A percentile compares a stretch with the other conserved stretches of the same genome.
Evolutionary conservation across 2,329 filamentous ascomycete species (phyloP).

Genomic region (Trichothecium sympodiale): DNA sequence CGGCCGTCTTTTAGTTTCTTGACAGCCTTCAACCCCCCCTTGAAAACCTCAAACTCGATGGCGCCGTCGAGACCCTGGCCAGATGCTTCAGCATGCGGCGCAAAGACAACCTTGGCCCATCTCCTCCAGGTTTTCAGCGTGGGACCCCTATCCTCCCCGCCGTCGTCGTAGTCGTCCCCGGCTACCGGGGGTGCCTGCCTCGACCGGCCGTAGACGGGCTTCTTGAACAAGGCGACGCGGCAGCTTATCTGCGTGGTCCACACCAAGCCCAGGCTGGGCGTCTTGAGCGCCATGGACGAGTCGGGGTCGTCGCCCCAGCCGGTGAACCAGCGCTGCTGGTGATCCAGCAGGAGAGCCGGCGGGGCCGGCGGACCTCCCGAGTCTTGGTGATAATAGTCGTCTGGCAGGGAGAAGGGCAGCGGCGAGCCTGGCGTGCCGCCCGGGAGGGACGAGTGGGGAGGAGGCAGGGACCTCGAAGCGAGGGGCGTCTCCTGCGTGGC

Average conservation of each 20-base stretch:
- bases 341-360: conserved; percentile 60
- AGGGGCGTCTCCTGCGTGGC: conserved; percentile 36
- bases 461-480: conserved; percentile 28
- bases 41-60: conserved; percentile 65
- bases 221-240: conserved; percentile 70
- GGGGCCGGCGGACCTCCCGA: conserved; percentile 14
- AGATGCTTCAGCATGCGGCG: conserved; percentile 55
- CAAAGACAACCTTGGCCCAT: conserved; percentile 84
- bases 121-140: conserved; percentile 54
- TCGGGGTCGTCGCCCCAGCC: conserved; percentile 73
- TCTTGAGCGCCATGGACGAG: conserved; percentile 50
- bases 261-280: conserved; percentile 74
- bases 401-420: conserved; percentile 17
- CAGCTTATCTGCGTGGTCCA: conserved; percentile 86
- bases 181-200: conserved; percentile 22
- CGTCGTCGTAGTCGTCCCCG: conserved; percentile 19
- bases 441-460: neutral
- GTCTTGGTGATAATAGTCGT: conserved; percentile 7
- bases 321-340: conserved; percentile 91
- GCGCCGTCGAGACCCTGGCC: conserved; percentile 37
- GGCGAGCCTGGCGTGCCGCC: conserved; percentile 1
- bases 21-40: conserved; percentile 44
- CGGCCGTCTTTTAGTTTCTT: conserved; percentile 4
- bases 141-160: conserved; percentile 25
- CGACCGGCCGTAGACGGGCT: conserved; percentile 39